Base-by-base conservation (phyloP, 306 rosid genomes). In the Cucurbita moschata region DNA sequence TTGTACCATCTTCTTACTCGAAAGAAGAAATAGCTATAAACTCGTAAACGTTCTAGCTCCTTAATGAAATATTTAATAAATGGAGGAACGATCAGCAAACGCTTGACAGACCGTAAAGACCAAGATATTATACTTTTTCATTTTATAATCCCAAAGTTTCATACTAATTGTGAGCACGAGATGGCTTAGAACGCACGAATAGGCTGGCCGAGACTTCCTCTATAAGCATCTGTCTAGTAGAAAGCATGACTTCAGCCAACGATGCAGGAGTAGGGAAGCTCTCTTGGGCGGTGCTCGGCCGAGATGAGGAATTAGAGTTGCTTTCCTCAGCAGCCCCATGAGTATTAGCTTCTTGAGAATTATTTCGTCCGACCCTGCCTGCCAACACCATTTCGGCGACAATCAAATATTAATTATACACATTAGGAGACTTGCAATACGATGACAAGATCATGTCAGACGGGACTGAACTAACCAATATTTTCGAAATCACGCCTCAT, bases 161-260 rank as follows among this genome's bases (percentile, higher is more conserved):
- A 59, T 53, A 52, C 52, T 57, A 64, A 72, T 54, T 30, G 77
- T 64, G 53, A 49, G 66, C 8, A 75, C 38, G 50, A 30, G 50
- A 65, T 49, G 71, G 70, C 79, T 62, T 63, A 80, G 80, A 77
- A 85, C 91, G 57, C 85, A 95, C 99, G 67, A 68, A 83, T 85
- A 95, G 74, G 76, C 91, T 83, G 73, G 85, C 96, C 63, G 88
- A 89, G 76, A 83, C 96, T 78, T 89, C 92, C 77, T 77, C 89
- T 53, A 19, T 23, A 35, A 95, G 85, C 87, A 91, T 82, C 77
- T 26, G 86, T 77, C 97, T 88, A 57, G 91, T 80, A 78, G 97
- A 89, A 80, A 64, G 91, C 78, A 89, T 80, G 71, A 95, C 87
- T 83, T 87, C 99, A 46, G 97, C 99, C 88, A 95, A 85, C 61